phyloP scores from a whole-genome alignment of 2,329 filamentous ascomycete genomes.

The Neonectria ditissima region DNA sequence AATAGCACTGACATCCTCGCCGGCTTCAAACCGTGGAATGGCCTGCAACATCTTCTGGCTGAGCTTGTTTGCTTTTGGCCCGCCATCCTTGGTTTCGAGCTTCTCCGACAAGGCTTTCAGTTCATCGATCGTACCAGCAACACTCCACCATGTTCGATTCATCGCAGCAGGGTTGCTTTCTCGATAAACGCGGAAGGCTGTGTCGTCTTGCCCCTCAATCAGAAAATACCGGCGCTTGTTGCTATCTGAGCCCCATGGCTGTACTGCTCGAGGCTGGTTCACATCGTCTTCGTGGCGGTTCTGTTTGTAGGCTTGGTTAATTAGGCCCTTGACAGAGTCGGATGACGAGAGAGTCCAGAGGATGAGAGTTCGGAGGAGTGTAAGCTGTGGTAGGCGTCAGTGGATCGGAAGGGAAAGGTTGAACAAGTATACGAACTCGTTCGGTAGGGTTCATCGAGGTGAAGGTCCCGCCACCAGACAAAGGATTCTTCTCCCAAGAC shows the following conservation, averaged over 20 bases:
- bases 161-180: constrained; percentile 87
- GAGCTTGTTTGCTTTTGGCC: constrained; percentile 82
- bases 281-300: constrained; percentile 80
- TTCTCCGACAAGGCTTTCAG: constrained; percentile 80
- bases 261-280: constrained; percentile 90
- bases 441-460: constrained; percentile 83
- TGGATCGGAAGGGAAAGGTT: not conserved
- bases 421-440: constrained; percentile 68
- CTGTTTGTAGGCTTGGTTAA: constrained; percentile 91
- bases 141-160: constrained; percentile 88
- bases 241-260: constrained; percentile 90
- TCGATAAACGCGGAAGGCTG: constrained; percentile 91
- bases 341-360: constrained; percentile 93
- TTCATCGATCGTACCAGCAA: constrained; percentile 92
- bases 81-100: constrained; percentile 80
- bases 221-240: constrained; percentile 94
- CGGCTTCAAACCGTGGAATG: constrained; percentile 90
- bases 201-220: constrained; percentile 94
- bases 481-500: constrained; percentile 86
- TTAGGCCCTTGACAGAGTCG: constrained; percentile 81
- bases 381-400: constrained; percentile 68
- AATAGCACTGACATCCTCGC: constrained; percentile 77
- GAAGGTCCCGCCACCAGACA: constrained; percentile 85
- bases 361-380: constrained; percentile 83
- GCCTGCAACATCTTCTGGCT: constrained; percentile 82